phyloP scores from a whole-genome alignment of 441 rosid genomes.

The Erodium chrysanthum region DNA sequence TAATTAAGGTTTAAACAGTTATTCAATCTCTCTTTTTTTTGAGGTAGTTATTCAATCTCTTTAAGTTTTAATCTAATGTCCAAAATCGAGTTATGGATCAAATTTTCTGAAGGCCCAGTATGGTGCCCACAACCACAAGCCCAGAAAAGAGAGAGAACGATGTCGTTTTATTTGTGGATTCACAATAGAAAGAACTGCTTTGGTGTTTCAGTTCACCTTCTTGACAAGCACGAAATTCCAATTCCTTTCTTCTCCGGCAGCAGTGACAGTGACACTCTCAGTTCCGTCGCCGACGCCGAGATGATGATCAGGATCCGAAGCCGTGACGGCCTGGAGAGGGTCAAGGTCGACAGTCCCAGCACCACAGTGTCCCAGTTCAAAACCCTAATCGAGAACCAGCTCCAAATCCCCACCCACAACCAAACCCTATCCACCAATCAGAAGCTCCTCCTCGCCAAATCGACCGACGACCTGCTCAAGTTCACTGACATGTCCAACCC shows the following conservation, averaged over 20 bases:
- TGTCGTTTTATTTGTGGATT: background rate
- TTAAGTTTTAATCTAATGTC: too few relatives aligned
- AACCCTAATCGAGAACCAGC: slow-evolving; percentile 68
- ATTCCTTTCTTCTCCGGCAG: background rate
- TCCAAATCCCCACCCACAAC: slow-evolving; percentile 59
- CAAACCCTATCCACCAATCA: slow-evolving; percentile 79
- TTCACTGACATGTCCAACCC: slow-evolving; percentile 75
- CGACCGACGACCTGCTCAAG: slow-evolving; percentile 36
- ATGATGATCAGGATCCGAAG: slow-evolving; percentile 90
- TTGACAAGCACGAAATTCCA: background rate
- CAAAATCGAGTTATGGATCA: too few relatives aligned
- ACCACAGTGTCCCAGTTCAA: slow-evolving; percentile 56
- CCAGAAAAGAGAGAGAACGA: background rate
- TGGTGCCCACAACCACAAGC: too few relatives aligned
- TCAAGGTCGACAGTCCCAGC: slow-evolving; percentile 40
- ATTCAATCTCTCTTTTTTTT: too few relatives aligned
- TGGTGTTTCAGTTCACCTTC: background rate
- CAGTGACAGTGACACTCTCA: background rate
- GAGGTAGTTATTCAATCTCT: too few relatives aligned
- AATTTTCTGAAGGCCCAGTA: too few relatives aligned
- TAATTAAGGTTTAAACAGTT: too few relatives aligned
- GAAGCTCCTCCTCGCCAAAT: slow-evolving; percentile 59
- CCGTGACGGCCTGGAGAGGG: slow-evolving; percentile 89
- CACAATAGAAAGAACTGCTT: background rate
- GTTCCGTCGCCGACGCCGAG: slow-evolving; percentile 9